Base-by-base conservation (phyloP, 208 protist species). In the Leishmania martiniquensis region DNA sequence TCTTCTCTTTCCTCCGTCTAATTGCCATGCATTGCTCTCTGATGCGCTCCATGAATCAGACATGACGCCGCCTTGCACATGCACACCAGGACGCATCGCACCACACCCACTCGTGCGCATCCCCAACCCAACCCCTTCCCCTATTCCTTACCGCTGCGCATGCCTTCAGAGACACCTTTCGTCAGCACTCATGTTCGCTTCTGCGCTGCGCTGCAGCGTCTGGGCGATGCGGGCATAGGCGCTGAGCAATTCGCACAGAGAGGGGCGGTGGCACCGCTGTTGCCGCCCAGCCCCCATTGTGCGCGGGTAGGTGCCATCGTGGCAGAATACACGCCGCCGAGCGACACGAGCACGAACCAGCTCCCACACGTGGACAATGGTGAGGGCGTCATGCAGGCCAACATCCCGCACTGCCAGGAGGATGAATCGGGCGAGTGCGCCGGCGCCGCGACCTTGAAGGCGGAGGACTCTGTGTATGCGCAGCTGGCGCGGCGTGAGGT, bases 121-220 rank as follows among this genome's bases (percentile, higher is more conserved):
- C 4, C 29, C n/a, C 25, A 10, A 25, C 39, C 1, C 66, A 2
- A 47, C 44, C 47, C 22, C 37, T 9, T 57, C 49, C 17, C 29
- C 6, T 29, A 22, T 45, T 32, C 32, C 2, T 32, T 6, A n/a
- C 20, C n/a, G 39, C 25, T 39, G 39, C 22, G 39, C 20, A 73
- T 59, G 44, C n/a, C 68, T 37, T 54, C 52, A 3, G 39, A 49
- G 42, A 57, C 68, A 44, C 47, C 68, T 57, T 65, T 34, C 37
- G 71, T 52, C 47, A 82, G 77, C 72, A 77, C 77, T 6, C 77
- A 81, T 39, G 51, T 29, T 42, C 12, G 34, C 0, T 82, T 82
- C 51, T 82, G 77, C 57, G 63, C 44, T 34, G 42, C 75, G 51
- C 42, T 82, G 47, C 71, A 65, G 47, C 42, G 29, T 0, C 62